Evolutionary conservation across 768 basidiomycete genomes (phyloP).

Genomic region (Psilocybe azurescens): DNA sequence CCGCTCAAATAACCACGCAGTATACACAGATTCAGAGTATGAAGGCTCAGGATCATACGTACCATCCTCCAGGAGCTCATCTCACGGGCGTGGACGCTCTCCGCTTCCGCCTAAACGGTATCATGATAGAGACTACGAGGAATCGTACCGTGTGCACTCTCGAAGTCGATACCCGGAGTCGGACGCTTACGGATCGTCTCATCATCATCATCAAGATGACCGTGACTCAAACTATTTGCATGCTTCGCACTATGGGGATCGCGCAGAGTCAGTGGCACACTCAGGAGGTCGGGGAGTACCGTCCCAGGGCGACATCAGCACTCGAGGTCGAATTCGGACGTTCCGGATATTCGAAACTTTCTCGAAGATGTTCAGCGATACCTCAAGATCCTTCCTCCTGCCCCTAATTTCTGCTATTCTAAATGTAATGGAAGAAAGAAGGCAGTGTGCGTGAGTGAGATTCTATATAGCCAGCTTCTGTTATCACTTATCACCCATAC

Average conservation of each 20-base stretch:
- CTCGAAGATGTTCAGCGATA: constrained; percentile 19
- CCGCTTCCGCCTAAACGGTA: neutral
- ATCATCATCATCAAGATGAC: neutral
- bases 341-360: constrained; percentile 2
- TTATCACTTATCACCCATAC: neutral
- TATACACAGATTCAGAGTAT: constrained; percentile 19
- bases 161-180: neutral
- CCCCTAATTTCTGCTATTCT: constrained; percentile 63
- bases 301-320: neutral
- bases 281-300: neutral
- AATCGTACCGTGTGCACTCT: neutral
- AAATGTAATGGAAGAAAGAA: constrained; percentile 84
- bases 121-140: neutral
- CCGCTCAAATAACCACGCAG: constrained; percentile 1
- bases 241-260: neutral
- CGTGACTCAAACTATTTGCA: neutral
- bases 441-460: constrained; percentile 73
- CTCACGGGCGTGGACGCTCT: neutral
- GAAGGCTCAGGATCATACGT: constrained; percentile 6
- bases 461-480: neutral
- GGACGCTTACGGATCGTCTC: neutral
- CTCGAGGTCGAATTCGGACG: constrained; percentile 1
- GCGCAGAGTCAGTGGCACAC: neutral
- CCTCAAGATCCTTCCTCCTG: constrained; percentile 18
- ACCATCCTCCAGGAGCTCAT: constrained; percentile 1